A percentile compares a stretch with the other conserved stretches of the same genome.
Conservation (phyloP, 2,329 filamentous ascomycete species). For the Myriosclerotinia curreyana region DNA sequence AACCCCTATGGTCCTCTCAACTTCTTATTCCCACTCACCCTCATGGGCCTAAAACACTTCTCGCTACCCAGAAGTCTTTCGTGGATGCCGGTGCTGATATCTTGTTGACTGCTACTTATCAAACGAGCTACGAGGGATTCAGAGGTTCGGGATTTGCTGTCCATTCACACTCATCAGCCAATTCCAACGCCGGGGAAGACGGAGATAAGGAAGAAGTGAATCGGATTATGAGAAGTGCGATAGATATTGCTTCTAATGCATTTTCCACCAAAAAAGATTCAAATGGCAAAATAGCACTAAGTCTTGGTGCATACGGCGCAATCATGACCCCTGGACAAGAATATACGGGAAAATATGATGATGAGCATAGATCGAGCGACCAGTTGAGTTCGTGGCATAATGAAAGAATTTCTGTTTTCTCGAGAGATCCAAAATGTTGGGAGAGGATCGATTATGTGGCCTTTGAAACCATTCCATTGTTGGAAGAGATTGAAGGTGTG, state of each 20-base stretch:
- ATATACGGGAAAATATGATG: constrained; percentile 61
- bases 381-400: constrained; percentile 56
- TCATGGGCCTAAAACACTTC: constrained; percentile 12
- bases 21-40: constrained; percentile 53
- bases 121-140: constrained; percentile 58
- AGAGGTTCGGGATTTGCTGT: constrained; percentile 22
- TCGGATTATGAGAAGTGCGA: constrained; percentile 43
- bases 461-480: constrained; percentile 63
- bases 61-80: constrained; percentile 25
- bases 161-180: background rate
- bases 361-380: constrained; percentile 44
- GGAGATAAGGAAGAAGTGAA: constrained; percentile 42
- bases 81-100: constrained; percentile 57
- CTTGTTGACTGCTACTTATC: constrained; percentile 66
- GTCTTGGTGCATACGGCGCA: constrained; percentile 65
- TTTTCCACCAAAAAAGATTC: constrained; percentile 27
- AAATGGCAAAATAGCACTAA: constrained; percentile 49
- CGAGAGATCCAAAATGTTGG: constrained; percentile 28
- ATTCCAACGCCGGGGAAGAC: background rate
- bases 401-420: constrained; percentile 52
- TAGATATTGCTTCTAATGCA: constrained; percentile 41
- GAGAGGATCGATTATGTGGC: constrained; percentile 52
- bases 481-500: constrained; percentile 59
- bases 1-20: constrained; percentile 66
- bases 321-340: constrained; percentile 64